phyloP scores from a whole-genome alignment of 192 early-diverging fungal genomes.

The Entomortierella beljakovae region DNA sequence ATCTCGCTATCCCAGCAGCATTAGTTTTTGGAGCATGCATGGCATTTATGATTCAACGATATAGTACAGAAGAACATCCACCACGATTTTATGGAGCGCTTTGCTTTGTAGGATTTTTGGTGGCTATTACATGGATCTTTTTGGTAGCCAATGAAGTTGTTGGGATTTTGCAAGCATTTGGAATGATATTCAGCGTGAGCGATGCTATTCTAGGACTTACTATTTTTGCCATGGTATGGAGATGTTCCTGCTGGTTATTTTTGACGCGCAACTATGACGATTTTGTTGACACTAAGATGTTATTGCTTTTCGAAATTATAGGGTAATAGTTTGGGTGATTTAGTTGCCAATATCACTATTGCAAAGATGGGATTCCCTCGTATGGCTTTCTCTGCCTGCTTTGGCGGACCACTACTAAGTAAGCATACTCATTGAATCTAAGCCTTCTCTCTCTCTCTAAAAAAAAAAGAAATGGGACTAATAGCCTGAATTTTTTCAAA shows the following conservation, averaged over 20 bases:
- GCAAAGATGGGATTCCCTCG: slow-evolving; percentile 91
- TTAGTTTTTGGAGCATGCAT: slow-evolving; percentile 36
- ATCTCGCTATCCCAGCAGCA: slow-evolving; percentile 33
- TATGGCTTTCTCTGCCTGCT: slow-evolving; percentile 97
- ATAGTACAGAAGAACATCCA: slow-evolving; percentile 46
- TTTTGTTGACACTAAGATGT: background rate
- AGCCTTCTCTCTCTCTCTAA: no score
- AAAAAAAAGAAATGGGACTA: background rate
- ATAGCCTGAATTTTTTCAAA: slow-evolving; percentile 25
- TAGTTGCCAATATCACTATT: slow-evolving; percentile 93
- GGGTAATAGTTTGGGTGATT: slow-evolving; percentile 87
- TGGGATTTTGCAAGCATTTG: slow-evolving; percentile 82
- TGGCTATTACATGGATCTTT: slow-evolving; percentile 88
- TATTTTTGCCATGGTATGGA: slow-evolving; percentile 83
- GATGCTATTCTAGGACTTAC: slow-evolving; percentile 87
- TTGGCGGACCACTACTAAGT: slow-evolving; percentile 93
- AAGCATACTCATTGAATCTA: slow-evolving; percentile 18
- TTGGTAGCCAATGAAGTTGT: slow-evolving; percentile 93
- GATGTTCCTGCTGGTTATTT: no score
- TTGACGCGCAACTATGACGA: no score
- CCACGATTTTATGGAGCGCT: slow-evolving; percentile 60
- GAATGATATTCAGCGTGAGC: slow-evolving; percentile 78
- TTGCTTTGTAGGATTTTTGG: slow-evolving; percentile 78
- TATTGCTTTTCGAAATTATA: slow-evolving; percentile 22
- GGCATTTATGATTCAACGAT: slow-evolving; percentile 23